phyloP scores from a whole-genome alignment of 2,329 filamentous ascomycete species.

The Coniochaeta sp. region DNA sequence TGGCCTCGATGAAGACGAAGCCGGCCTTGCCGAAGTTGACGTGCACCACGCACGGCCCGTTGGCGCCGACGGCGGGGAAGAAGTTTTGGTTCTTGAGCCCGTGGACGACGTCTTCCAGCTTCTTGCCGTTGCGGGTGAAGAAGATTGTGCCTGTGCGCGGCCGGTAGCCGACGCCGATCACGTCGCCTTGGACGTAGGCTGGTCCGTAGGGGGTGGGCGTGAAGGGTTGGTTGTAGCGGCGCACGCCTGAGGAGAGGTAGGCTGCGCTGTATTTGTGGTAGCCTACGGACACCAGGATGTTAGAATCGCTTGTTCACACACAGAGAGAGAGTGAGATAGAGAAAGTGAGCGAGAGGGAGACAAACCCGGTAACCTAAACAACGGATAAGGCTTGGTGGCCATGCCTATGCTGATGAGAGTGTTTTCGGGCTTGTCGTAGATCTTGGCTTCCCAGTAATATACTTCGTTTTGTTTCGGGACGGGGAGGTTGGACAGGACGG shows the following conservation, averaged over 20 bases:
- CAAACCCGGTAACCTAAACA: slow-evolving; percentile 89
- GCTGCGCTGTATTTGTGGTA: slow-evolving; percentile 90
- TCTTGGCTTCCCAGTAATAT: slow-evolving; percentile 99
- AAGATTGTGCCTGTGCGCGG: slow-evolving; percentile 92
- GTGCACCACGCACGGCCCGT: slow-evolving; percentile 84
- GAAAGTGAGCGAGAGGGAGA: neutral
- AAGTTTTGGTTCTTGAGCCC: slow-evolving; percentile 93
- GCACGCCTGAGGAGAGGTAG: slow-evolving; percentile 80
- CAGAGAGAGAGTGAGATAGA: neutral
- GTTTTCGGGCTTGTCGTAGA: slow-evolving; percentile 91
- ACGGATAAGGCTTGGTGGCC: slow-evolving; percentile 91
- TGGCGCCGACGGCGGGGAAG: slow-evolving; percentile 95
- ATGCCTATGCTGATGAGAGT: slow-evolving; percentile 87
- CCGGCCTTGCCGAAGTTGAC: slow-evolving; percentile 98
- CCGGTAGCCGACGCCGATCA: slow-evolving; percentile 90
- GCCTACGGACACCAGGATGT: slow-evolving; percentile 38
- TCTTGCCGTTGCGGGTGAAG: slow-evolving; percentile 97
- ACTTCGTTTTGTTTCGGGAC: slow-evolving; percentile 99
- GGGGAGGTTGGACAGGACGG: slow-evolving; percentile 91
- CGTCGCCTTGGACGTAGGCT: slow-evolving; percentile 83
- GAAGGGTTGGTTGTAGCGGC: slow-evolving; percentile 92
- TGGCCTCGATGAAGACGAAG: slow-evolving; percentile 98
- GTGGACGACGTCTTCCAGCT: slow-evolving; percentile 87
- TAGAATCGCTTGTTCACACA: neutral
- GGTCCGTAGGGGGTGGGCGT: slow-evolving; percentile 72